Evolutionary conservation across 1,284 basidiomycete species (phyloP).

Genomic region (Ustilago shanxiensis): DNA sequence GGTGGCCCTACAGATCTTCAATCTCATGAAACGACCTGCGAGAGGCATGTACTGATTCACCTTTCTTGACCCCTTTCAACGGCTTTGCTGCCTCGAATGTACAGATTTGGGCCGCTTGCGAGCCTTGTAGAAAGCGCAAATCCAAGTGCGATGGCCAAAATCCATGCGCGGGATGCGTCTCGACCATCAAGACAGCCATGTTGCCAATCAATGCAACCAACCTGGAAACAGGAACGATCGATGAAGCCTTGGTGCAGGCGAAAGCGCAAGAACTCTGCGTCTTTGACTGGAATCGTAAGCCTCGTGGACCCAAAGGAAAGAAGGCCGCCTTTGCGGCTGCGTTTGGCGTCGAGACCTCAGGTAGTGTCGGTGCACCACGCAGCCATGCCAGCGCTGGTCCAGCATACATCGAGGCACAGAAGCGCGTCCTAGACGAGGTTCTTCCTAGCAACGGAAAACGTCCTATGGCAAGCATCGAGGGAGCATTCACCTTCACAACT

Average conservation of each 20-base stretch:
- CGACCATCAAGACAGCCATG: slow-evolving; percentile 50
- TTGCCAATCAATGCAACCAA: slow-evolving; percentile 39
- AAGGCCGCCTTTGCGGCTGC: slow-evolving; percentile 47
- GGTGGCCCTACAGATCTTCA: neutral
- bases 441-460: slow-evolving; percentile 2
- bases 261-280: slow-evolving; percentile 53
- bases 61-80: neutral
- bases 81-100: neutral
- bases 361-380: slow-evolving; percentile 42
- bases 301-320: slow-evolving; percentile 58
- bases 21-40: neutral
- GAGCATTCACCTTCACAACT: slow-evolving; percentile 19
- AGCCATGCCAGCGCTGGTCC: slow-evolving; percentile 46
- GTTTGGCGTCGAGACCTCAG: slow-evolving; percentile 30
- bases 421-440: slow-evolving; percentile 27
- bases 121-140: slow-evolving; percentile 58
- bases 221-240: slow-evolving; percentile 29
- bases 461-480: slow-evolving; percentile 12
- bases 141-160: slow-evolving; percentile 57
- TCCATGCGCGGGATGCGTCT: slow-evolving; percentile 54
- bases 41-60: neutral
- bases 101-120: slow-evolving; percentile 63
- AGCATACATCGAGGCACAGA: slow-evolving; percentile 52
- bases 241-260: slow-evolving; percentile 30
- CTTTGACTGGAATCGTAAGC: slow-evolving; percentile 62